Evolutionary conservation across 2,329 filamentous ascomycete species (phyloP), one percentile per base, ranked within the genome.

Genomic region (Leptodontidium sp.): DNA sequence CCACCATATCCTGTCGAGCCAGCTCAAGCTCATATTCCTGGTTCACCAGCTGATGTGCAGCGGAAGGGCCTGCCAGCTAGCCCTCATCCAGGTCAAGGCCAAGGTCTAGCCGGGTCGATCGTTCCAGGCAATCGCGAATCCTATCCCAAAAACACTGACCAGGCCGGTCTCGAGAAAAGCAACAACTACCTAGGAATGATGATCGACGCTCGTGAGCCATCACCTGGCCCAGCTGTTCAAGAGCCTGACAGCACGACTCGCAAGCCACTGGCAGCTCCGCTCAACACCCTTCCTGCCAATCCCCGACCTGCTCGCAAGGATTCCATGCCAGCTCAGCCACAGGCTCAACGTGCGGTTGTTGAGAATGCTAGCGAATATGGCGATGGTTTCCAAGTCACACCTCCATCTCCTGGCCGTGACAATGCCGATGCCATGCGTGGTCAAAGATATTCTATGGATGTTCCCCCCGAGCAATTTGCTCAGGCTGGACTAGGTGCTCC

Each of bases 301-400:
- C 71, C 77, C 68, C 72, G 79, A 68, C 74, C 81, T 73, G 70
- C 80, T 69, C 75, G 79, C 75, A 77, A 80, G 78, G 72, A 79
- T 79, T 69, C 75, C 66, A 73, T 80, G 73, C 63, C 67, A 49
- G 24, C 52, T 15, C 64, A 58, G 14, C 55, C 68, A 61, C 49
- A 66, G 21, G 49, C 63, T 11, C 53, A 69, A 63, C 4, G 65
- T 62, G 43, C 80, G 1, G 64, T 82, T 61, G 81, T 84, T 69
- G 85, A 86, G 77, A 81, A 82, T 58, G 83, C 82, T 11, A 85
- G 84, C 74, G 81, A 86, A 61, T 88, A 87, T 75, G 86, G 85
- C 17, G 85, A 87, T 74, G 83, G 82, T 55, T 83, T 86, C 77
- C 82, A 83, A 72, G 75, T 76, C 45, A 80, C 73, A 40, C 79